These are phyloP conservation scores for Hirsutella minnesotensis DNA, from an alignment of 2,329 filamentous ascomycete genomes.

Conservation along the genomic window DNA sequence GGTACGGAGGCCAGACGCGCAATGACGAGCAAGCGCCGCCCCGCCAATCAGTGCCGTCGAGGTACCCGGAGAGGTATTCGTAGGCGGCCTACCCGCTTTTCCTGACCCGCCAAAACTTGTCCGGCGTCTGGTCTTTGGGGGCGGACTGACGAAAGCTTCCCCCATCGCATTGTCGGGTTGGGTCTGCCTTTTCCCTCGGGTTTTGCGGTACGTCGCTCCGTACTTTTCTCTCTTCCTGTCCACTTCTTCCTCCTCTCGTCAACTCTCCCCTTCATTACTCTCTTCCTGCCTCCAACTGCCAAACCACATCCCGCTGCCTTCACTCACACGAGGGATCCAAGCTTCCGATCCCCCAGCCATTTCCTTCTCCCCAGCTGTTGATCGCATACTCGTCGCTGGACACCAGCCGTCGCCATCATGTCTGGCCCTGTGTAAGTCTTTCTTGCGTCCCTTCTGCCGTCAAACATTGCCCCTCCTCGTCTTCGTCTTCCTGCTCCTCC, in stretches of 20 bases:
- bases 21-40: background rate
- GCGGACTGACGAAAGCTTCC: background rate
- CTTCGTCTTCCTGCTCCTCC: too few species aligned
- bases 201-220: background rate
- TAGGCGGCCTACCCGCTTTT: slow-evolving; percentile 5
- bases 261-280: background rate
- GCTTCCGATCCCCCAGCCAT: background rate
- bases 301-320: too few species aligned
- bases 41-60: slow-evolving; percentile 2
- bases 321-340: too few species aligned
- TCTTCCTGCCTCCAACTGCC: background rate
- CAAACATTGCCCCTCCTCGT: slow-evolving; percentile 14
- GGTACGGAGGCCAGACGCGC: too few species aligned
- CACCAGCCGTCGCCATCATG: slow-evolving; percentile 31
- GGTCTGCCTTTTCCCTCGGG: background rate
- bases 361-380: slow-evolving; percentile 4
- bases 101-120: slow-evolving; percentile 4
- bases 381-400: too few species aligned
- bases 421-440: slow-evolving; percentile 56
- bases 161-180: background rate
- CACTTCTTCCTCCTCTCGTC: background rate
- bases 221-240: background rate
- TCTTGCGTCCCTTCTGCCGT: slow-evolving; percentile 7
- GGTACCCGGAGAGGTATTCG: too few species aligned
- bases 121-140: background rate